Conservation (phyloP, 2,329 filamentous ascomycete genomes). For the Fusarium odoratissimum region DNA sequence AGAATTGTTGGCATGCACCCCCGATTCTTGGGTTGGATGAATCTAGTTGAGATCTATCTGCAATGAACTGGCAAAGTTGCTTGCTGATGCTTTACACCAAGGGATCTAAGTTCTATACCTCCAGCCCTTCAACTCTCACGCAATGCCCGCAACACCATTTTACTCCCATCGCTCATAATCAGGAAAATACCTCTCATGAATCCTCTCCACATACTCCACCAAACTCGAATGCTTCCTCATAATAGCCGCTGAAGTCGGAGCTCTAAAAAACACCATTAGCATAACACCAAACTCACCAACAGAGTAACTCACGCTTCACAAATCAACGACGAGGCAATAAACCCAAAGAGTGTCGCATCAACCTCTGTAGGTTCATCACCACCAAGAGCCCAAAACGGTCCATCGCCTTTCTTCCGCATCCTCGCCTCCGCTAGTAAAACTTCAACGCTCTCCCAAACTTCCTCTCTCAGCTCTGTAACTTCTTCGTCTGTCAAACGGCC, state of each 20-base stretch:
- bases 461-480: constrained; percentile 55
- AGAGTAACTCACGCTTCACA: constrained; percentile 62
- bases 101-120: neutral
- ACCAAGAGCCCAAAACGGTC: constrained; percentile 69
- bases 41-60: neutral
- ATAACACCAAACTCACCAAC: neutral
- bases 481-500: constrained; percentile 63
- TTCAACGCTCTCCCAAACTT: constrained; percentile 67
- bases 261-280: constrained; percentile 47
- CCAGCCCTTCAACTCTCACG: neutral
- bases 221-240: constrained; percentile 61
- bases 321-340: constrained; percentile 63
- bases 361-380: constrained; percentile 65
- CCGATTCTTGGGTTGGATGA: too few species aligned
- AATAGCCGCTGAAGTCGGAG: constrained; percentile 58
- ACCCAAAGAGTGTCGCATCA: constrained; percentile 68
- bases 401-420: constrained; percentile 16
- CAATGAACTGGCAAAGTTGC: neutral
- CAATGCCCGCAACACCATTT: neutral
- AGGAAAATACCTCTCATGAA: constrained; percentile 67
- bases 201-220: constrained; percentile 66
- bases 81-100: neutral
- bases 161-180: constrained; percentile 62
- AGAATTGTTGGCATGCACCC: neutral
- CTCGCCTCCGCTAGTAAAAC: constrained; percentile 56